phyloP scores from a whole-genome alignment of 192 early-diverging fungal species.

The Endogone sp. region DNA sequence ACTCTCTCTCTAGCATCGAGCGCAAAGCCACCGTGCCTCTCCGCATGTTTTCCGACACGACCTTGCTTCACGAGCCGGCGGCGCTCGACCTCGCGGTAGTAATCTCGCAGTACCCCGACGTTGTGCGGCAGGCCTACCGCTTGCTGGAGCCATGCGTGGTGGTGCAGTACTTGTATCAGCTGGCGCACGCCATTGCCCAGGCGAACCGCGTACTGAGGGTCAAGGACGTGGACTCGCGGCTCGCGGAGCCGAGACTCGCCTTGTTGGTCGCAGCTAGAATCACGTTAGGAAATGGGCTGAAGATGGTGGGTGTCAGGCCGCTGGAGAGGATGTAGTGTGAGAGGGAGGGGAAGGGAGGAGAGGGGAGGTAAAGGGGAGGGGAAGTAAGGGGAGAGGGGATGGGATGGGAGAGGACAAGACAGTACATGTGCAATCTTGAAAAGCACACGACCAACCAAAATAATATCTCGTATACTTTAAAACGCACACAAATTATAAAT shows the following conservation, averaged over 20 bases:
- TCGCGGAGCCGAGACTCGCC: constrained; percentile 76
- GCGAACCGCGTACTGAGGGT: constrained; percentile 69
- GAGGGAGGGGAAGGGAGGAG: too few relatives aligned
- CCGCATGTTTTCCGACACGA: too few relatives aligned
- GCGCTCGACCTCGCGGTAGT: constrained; percentile 67
- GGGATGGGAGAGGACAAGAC: too few relatives aligned
- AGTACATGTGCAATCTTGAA: too few relatives aligned
- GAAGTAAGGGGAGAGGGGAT: too few relatives aligned
- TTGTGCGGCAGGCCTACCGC: constrained; percentile 53
- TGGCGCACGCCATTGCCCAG: constrained; percentile 68
- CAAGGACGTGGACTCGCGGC: constrained; percentile 46
- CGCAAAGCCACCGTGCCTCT: constrained; percentile 52
- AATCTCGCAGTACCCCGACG: constrained; percentile 80
- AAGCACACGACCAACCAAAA: too few relatives aligned
- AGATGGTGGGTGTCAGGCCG: constrained; percentile 70
- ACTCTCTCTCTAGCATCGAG: constrained; percentile 78
- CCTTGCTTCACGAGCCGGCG: constrained; percentile 63
- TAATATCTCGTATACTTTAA: too few relatives aligned
- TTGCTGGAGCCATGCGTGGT: constrained; percentile 77
- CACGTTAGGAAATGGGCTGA: constrained; percentile 79
- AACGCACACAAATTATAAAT: too few relatives aligned
- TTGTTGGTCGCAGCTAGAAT: constrained; percentile 71
- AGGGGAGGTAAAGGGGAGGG: too few relatives aligned
- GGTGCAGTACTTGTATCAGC: constrained; percentile 71
- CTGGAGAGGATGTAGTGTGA: constrained; percentile 85